Percentiles rank a stretch among this genome's conserved stretches.
Conservation (phyloP, 305 asterid genomes). For the Fraxinus greggii region DNA sequence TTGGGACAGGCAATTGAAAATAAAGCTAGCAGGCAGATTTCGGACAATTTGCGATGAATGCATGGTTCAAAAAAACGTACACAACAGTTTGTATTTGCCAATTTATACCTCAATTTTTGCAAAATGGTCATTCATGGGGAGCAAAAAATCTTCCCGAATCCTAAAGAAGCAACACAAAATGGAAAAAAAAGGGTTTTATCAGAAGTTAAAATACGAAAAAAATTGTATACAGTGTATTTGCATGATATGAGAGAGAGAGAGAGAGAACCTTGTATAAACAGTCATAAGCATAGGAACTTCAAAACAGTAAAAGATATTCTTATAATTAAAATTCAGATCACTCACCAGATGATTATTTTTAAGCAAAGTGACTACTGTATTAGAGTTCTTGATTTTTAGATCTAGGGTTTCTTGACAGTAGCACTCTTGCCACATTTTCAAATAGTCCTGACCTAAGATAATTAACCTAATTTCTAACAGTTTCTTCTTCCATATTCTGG, state of each 20-base stretch:
- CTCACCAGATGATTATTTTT: background rate
- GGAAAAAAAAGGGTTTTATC: background rate
- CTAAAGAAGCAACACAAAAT: background rate
- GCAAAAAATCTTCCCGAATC: background rate
- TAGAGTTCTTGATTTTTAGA: background rate
- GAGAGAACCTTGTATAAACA: background rate
- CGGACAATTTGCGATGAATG: background rate
- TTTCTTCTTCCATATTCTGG: background rate
- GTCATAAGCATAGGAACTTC: background rate
- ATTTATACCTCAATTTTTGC: background rate
- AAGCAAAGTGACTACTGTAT: background rate
- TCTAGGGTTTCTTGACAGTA: conserved; percentile 8
- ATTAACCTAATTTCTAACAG: background rate
- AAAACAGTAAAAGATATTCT: background rate
- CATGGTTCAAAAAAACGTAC: background rate
- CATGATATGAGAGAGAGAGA: background rate
- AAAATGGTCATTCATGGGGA: background rate
- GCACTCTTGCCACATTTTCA: background rate
- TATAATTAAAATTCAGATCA: background rate
- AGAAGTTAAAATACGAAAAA: background rate
- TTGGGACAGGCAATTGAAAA: background rate
- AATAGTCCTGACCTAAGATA: background rate
- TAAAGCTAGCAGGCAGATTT: background rate
- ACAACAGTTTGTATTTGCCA: background rate
- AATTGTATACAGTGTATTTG: background rate